Evolutionary conservation across 257 asterid species (phyloP), one percentile per base, ranked within the genome.

Genomic region (Jasminum sambac): DNA sequence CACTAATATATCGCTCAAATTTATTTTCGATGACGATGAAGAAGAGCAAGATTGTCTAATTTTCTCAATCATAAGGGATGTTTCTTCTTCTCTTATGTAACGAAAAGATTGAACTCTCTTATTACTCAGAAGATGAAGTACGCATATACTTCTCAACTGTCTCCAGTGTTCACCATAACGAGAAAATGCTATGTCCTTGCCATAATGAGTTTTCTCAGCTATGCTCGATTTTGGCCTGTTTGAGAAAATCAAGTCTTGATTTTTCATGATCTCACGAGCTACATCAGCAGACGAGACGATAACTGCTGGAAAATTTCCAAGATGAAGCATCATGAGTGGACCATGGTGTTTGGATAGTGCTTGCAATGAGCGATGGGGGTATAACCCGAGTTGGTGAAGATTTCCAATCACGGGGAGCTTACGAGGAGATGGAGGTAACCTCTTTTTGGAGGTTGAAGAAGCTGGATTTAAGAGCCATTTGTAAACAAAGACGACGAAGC

Each of bases 121-220:
- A n/a, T n/a, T n/a, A n/a, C n/a, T n/a, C n/a, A n/a, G 71, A 7
- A 87, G 82, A 16, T 87, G 88, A 25, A 80, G 75, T 8, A 86
- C 83, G 7, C 80, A 71, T 8, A 86, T 57, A 74, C 84, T 74
- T 43, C 77, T 68, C n/a, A 76, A 19, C 23, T 79, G 73, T 68
- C 86, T 74, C 87, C 84, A 87, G 6, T 81, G 78, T 23, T 84
- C 86, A 0, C 87, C 84, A 39, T 87, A 80, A 0, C 87, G 82
- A 0, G 82, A 25, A 19, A 83, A 81, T 0, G 67, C 77, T 0
- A 85, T 65, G 48, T 83, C 93, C 24, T 14, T 3, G 37, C 69
- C 70, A 63, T 81, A 78, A 0, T 67, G 0, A 0, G 85, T 67
- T 65, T 43, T 71, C 3, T 73, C 67, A 0, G 77, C 26, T 0